Evolutionary conservation across 768 basidiomycete genomes (phyloP), one percentile per base, ranked within the genome.

Genomic region (Lyophyllum decastes): DNA sequence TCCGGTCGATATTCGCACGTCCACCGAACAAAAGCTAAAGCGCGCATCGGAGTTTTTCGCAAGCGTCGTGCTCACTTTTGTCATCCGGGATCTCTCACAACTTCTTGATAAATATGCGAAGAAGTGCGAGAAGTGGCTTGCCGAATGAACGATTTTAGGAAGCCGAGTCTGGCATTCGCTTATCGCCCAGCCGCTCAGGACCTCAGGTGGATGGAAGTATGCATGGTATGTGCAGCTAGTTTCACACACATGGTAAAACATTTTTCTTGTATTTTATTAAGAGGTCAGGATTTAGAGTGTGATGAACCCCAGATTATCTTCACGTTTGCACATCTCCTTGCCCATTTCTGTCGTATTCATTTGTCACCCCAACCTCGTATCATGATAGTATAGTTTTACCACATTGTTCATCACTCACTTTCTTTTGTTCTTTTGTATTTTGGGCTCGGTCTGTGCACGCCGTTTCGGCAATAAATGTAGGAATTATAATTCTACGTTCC

Each of bases 41-140:
- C 88, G 89, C 61, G 82, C 86, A 33, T 93, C 92, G n/a, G 92
- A 95, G 67, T 96, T 96, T 70, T 96, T 95, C 64, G 90, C 90
- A 24, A 90, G 82, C 52, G 92, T 95, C 59, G 85, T 96, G 54
- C 79, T 94, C 60, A 90, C 90, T 17, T 95, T 96, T 69, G 92
- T 96, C 66, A 86, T 96, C 65, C 86, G 87, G 52, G 93, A 95
- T 70, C 79, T 94, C 61, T 90, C 91, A 41, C 86, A 89, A 66
- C 74, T 95, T 49, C 78, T 95, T 60, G 94, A 95, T 78, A 95
- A 95, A 75, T 95, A 94, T 71, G 90, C 88, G 61, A 94, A 94
- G 81, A 91, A 92, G 71, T 92, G 91, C 73, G 93, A 93, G 75
- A 93, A 92, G 73, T 93, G 92, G 90, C 81, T 94, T 35, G 90